Conservation (phyloP, 345 rosid genomes). For the Citrus sinensis region DVS_A1.0 CM039165.1:10880001-10880500, state of each 20-base stretch:
- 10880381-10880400: background rate
- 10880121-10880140: slow-evolving; percentile 68
- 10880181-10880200: slow-evolving; percentile 15
- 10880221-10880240: background rate
- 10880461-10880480: background rate
- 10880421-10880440: background rate
- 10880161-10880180: slow-evolving; percentile 4
- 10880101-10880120: slow-evolving; percentile 80
- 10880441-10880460: no score
- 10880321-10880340: background rate
- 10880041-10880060: background rate
- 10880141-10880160: slow-evolving; percentile 64
- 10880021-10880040: slow-evolving; percentile 10
- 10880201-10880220: background rate
- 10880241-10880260: background rate
- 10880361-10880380: background rate
- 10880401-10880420: background rate
- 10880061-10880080: slow-evolving; percentile 6
- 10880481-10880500: background rate
- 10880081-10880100: slow-evolving; percentile 39
- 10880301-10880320: no score
- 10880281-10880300: background rate
- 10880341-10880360: background rate
- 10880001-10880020: slow-evolving; percentile 7
- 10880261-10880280: background rate